These are phyloP conservation scores for Carex pumila DNA, from an alignment of 176 grass and related monocot genomes.

Conservation along the genomic window DNA sequence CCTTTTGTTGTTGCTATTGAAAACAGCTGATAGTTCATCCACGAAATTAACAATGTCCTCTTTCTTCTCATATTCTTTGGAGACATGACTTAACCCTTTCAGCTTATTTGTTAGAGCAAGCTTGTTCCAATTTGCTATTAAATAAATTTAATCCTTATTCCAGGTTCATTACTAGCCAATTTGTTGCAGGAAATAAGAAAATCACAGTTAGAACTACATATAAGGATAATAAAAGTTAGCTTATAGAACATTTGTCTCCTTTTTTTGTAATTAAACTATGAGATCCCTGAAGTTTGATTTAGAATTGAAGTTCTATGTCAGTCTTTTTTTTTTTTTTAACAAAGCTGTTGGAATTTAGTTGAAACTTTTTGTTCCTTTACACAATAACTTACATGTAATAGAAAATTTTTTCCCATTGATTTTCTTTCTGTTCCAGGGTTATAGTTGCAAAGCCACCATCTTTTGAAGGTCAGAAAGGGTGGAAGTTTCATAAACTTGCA, in stretches of 20 bases:
- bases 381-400: conserved; percentile 2
- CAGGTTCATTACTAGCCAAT: background rate
- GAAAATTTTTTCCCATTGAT: background rate
- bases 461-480: background rate
- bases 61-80: background rate
- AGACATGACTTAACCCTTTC: background rate
- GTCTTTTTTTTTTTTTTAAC: background rate
- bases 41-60: background rate
- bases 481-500: background rate
- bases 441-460: conserved; percentile 20
- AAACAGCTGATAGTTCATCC: background rate
- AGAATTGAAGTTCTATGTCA: background rate
- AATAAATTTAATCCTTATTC: background rate
- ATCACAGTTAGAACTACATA: background rate
- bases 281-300: background rate
- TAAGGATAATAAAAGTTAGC: background rate
- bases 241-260: background rate
- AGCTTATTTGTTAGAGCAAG: background rate
- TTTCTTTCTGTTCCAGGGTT: conserved; percentile 32
- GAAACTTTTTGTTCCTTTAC: background rate
- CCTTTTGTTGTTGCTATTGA: background rate
- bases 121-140: background rate
- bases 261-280: background rate
- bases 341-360: background rate
- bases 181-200: background rate